Conservation (phyloP, 2,329 filamentous ascomycete species). For the Hymenoscyphus fraxineus region DNA sequence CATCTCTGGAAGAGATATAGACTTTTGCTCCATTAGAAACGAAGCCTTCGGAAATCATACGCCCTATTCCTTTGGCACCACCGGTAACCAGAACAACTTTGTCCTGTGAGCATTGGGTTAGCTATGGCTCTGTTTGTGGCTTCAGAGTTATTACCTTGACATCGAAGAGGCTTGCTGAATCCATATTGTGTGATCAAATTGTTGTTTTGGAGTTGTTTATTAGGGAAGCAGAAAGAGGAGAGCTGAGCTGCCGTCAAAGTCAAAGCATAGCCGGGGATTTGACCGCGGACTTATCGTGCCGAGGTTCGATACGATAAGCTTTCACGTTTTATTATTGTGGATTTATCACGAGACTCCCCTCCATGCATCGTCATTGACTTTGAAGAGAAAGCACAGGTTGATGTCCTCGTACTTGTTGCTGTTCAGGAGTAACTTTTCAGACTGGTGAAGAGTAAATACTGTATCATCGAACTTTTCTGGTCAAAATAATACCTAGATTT, state of each 20-base stretch:
- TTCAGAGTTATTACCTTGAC: slow-evolving; percentile 47
- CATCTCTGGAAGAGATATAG: slow-evolving; percentile 66
- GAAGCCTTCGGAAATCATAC: slow-evolving; percentile 65
- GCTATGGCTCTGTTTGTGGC: not conserved
- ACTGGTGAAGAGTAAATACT: no score
- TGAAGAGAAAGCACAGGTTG: not conserved
- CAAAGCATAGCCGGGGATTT: not conserved
- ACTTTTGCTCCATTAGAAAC: slow-evolving; percentile 63
- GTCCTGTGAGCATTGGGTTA: slow-evolving; percentile 32
- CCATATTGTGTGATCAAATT: slow-evolving; percentile 41
- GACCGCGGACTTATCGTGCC: not conserved
- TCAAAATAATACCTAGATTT: no score
- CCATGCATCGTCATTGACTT: not conserved
- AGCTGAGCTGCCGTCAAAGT: not conserved
- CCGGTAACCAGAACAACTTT: slow-evolving; percentile 59
- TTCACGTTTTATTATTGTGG: not conserved
- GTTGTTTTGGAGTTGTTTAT: not conserved
- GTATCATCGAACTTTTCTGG: no score
- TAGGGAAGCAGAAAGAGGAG: not conserved
- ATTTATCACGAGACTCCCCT: not conserved
- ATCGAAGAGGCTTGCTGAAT: slow-evolving; percentile 51
- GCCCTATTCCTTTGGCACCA: slow-evolving; percentile 59
- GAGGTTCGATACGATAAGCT: not conserved
- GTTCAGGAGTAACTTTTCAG: no score
- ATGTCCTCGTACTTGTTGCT: no score